These are phyloP conservation scores for Sporothrix phasma DNA, from an alignment of 2,329 filamentous ascomycete genomes.

Conservation along the genomic window DNA sequence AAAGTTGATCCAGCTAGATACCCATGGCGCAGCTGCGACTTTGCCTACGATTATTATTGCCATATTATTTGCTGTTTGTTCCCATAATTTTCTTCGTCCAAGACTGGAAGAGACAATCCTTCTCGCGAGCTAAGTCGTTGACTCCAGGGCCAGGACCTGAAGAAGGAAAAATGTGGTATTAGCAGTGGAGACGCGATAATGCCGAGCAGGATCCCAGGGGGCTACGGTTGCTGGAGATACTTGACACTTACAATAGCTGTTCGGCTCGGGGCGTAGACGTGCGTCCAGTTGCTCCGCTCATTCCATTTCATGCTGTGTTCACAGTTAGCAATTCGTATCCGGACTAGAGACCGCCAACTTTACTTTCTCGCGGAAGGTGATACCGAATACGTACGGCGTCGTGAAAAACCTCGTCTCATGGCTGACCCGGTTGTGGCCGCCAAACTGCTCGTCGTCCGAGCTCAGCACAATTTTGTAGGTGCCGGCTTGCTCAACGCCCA, in stretches of 20 bases:
- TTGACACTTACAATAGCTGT: constrained; percentile 64
- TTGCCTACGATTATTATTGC: background rate
- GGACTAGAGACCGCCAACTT: background rate
- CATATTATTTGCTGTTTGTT: background rate
- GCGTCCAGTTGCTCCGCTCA: constrained; percentile 75
- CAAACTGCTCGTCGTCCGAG: constrained; percentile 65
- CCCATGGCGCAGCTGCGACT: background rate
- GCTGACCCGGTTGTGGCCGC: constrained; percentile 69
- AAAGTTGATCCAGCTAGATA: background rate
- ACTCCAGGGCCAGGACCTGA: constrained; percentile 27
- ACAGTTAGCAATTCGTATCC: constrained; percentile 9
- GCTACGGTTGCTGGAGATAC: background rate
- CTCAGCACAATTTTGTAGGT: constrained; percentile 83
- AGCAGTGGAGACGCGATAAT: constrained; percentile 4
- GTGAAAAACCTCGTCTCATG: constrained; percentile 85
- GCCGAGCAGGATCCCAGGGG: background rate
- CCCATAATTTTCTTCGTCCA: background rate
- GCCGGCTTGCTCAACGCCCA: constrained; percentile 75
- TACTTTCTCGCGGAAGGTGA: background rate
- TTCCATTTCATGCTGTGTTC: constrained; percentile 66
- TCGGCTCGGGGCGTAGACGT: constrained; percentile 79
- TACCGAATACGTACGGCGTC: constrained; percentile 42
- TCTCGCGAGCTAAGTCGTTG: constrained; percentile 19
- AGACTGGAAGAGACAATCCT: background rate
- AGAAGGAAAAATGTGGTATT: background rate